Conservation (phyloP, 371 early-diverging fungal species). For the Mortierella sp. region DNA sequence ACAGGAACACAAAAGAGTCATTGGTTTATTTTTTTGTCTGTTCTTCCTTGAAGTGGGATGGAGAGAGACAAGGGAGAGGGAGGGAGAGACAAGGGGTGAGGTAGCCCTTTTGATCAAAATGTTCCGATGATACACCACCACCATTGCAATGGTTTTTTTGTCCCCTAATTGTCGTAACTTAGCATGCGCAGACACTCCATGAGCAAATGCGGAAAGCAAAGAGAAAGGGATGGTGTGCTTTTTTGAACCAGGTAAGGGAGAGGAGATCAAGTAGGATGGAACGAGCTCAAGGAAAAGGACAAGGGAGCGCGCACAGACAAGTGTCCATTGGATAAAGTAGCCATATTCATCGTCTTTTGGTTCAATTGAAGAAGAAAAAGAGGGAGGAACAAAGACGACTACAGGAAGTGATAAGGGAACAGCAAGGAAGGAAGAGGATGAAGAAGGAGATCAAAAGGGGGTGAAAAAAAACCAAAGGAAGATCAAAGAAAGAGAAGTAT, state of each 20-base stretch:
- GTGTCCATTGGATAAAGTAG: too few relatives aligned
- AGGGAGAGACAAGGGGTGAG: neutral
- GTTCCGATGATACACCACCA: neutral
- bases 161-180: neutral
- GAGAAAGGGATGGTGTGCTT: constrained; percentile 4
- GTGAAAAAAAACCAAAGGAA: neutral
- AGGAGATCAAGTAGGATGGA: neutral
- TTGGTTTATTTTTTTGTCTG: too few relatives aligned
- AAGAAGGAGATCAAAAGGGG: neutral
- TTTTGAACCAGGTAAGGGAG: neutral
- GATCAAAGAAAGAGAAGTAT: neutral
- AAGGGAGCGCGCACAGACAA: neutral
- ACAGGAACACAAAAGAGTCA: neutral
- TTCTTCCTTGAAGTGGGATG: neutral
- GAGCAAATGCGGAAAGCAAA: neutral
- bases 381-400: neutral
- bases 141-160: neutral
- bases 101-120: neutral
- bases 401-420: neutral
- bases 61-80: neutral
- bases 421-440: neutral
- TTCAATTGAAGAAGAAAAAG: neutral
- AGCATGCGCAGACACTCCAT: neutral
- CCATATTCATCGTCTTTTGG: too few relatives aligned
- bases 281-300: neutral